These are phyloP conservation scores for Paradendryphiella salina DNA, from an alignment of 2,329 filamentous ascomycete species.

Conservation along the genomic window DNA sequence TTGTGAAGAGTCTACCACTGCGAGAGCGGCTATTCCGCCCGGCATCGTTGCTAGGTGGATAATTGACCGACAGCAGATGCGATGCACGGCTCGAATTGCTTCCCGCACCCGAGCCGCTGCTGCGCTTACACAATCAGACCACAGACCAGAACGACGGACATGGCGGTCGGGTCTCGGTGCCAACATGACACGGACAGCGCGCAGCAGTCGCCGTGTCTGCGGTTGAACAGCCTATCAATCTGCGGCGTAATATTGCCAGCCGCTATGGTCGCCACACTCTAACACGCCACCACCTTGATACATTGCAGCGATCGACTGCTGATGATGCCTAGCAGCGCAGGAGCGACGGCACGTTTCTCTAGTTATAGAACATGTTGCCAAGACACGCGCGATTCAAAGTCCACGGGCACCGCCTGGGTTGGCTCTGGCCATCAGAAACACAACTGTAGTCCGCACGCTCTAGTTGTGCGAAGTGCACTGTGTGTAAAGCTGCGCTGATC, in stretches of 20 bases:
- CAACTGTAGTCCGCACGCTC: neutral
- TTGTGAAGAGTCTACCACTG: slow-evolving; percentile 2
- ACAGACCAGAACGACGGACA: slow-evolving; percentile 10
- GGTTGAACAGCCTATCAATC: slow-evolving; percentile 11
- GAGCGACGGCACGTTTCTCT: slow-evolving; percentile 7
- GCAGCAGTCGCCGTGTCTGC: slow-evolving; percentile 15
- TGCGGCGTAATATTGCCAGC: slow-evolving; percentile 17
- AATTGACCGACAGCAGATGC: slow-evolving; percentile 5
- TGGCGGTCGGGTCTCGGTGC: slow-evolving; percentile 11
- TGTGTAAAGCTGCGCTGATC: no score
- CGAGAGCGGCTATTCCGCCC: slow-evolving; percentile 18
- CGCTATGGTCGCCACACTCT: slow-evolving; percentile 18
- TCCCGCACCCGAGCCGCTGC: slow-evolving; percentile 24
- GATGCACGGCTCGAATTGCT: slow-evolving; percentile 20
- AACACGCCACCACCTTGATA: slow-evolving; percentile 1
- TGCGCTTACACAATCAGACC: slow-evolving; percentile 12
- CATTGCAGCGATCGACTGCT: slow-evolving; percentile 1
- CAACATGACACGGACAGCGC: slow-evolving; percentile 26
- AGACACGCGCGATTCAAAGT: slow-evolving; percentile 13
- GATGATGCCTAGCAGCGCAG: neutral
- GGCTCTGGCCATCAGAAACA: no score
- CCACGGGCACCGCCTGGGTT: slow-evolving; percentile 6
- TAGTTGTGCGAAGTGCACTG: neutral
- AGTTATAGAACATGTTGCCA: slow-evolving; percentile 24
- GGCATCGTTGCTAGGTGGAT: slow-evolving; percentile 6